Conservation (phyloP, 805 yeast species). For the Grigorovia jiainica region DNA sequence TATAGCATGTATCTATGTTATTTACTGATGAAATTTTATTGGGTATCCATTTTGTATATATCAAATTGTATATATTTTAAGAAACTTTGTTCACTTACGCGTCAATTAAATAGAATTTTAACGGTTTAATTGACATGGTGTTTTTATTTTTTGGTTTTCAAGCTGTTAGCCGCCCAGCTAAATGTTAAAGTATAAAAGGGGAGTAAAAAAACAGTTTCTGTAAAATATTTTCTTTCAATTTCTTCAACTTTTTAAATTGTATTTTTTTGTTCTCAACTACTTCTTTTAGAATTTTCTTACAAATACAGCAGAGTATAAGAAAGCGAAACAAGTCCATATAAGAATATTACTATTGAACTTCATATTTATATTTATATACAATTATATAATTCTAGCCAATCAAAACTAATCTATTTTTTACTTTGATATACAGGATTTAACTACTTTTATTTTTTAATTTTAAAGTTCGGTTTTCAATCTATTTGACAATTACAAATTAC, state of each 20-base stretch:
- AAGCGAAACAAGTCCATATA: too few relatives aligned
- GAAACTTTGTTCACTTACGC: too few relatives aligned
- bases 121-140: background rate
- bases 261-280: background rate
- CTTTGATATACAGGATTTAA: too few relatives aligned
- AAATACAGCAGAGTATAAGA: too few relatives aligned
- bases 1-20: constrained; percentile 73
- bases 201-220: background rate
- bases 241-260: background rate
- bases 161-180: background rate
- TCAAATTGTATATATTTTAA: too few relatives aligned
- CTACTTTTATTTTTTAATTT: too few relatives aligned
- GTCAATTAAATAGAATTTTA: too few relatives aligned
- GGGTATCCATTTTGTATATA: too few relatives aligned
- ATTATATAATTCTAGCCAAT: background rate
- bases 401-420: background rate
- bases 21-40: constrained; percentile 46
- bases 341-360: background rate
- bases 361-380: background rate
- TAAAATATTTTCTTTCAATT: background rate
- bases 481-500: too few relatives aligned
- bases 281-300: background rate
- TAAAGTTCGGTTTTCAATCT: too few relatives aligned
- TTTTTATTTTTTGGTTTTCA: background rate
- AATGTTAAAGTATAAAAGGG: background rate